Percentiles rank a stretch among this genome's conserved stretches.
These are phyloP conservation scores for Abrus pulchellus DNA, from an alignment of 306 rosid genomes.

Conservation along the genomic window DNA sequence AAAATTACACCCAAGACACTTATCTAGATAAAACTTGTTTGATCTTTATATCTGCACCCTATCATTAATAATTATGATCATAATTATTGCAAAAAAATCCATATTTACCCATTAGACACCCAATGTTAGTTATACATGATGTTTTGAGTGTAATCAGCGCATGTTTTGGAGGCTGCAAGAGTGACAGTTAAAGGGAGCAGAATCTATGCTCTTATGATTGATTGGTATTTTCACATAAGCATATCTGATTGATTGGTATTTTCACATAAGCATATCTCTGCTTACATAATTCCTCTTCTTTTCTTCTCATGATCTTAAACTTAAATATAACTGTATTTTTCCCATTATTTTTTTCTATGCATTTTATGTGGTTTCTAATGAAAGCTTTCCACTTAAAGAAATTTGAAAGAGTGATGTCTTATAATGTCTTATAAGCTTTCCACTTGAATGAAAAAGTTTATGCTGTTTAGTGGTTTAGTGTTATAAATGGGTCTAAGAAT, in stretches of 20 bases:
- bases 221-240: not conserved
- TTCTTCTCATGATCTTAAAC: not conserved
- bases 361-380: not conserved
- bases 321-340: not conserved
- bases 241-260: too few relatives aligned
- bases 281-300: not conserved
- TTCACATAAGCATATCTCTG: not conserved
- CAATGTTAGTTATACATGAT: not conserved
- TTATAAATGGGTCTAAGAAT: not conserved
- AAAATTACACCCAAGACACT: not conserved
- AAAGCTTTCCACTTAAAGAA: not conserved
- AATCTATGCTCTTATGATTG: not conserved
- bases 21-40: slow-evolving; percentile 10
- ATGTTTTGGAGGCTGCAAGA: not conserved
- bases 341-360: not conserved
- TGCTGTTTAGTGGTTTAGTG: not conserved
- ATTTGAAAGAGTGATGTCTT: not conserved
- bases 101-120: not conserved
- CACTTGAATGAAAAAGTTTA: not conserved
- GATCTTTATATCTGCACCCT: not conserved
- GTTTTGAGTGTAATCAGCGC: not conserved
- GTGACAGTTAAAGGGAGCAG: not conserved
- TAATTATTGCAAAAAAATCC: not conserved
- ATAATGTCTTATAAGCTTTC: not conserved
- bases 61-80: not conserved